Evolutionary conservation across 768 basidiomycete species (phyloP).

Genomic region (Mycena polygramma): DNA sequence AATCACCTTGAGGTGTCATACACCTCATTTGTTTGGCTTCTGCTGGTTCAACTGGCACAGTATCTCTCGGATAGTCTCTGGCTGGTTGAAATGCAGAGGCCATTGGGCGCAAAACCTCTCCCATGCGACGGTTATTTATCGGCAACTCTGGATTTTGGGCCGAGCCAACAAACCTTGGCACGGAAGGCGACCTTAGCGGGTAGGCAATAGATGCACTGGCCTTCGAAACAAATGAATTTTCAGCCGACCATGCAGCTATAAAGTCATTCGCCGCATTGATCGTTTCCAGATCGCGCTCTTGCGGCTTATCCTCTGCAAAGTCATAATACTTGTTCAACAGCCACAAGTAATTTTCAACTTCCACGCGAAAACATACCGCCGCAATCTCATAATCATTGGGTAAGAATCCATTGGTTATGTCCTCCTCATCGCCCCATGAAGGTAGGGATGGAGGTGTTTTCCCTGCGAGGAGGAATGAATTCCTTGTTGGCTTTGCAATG

Average conservation of each 20-base stretch:
- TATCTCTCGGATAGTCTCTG: background rate
- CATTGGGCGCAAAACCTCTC: constrained; percentile 1
- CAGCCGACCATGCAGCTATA: background rate
- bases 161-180: background rate
- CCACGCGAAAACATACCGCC: constrained; percentile 6
- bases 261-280: background rate
- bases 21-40: constrained; percentile 11
- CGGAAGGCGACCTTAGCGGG: background rate
- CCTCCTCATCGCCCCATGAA: constrained; percentile 6
- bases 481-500: background rate
- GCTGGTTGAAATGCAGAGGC: background rate
- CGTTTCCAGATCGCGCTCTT: background rate
- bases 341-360: constrained; percentile 14
- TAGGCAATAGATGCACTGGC: background rate
- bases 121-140: background rate
- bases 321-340: too few species aligned
- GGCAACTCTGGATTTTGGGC: background rate
- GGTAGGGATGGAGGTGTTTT: constrained; percentile 1
- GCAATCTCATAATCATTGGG: constrained; percentile 1
- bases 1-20: constrained; percentile 6
- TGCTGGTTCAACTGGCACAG: background rate
- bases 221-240: background rate
- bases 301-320: too few species aligned
- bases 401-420: constrained; percentile 1
- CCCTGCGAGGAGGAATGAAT: background rate